Evolutionary conservation across 2,329 filamentous ascomycete species (phyloP).

Genomic region (Hymenoscyphus repandus): DNA sequence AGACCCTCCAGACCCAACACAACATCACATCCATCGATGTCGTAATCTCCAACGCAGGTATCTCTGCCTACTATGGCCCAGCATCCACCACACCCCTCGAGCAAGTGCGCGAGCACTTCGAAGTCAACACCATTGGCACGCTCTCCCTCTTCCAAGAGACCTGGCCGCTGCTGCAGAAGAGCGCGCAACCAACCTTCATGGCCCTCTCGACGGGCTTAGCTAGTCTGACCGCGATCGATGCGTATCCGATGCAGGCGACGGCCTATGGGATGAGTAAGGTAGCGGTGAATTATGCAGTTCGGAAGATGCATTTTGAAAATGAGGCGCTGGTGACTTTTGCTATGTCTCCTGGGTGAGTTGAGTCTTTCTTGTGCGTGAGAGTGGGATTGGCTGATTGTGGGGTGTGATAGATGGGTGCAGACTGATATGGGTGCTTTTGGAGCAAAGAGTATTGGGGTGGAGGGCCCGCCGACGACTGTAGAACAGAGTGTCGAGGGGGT

Average conservation of each 20-base stretch:
- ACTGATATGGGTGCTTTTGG: conserved; percentile 37
- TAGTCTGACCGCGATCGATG: conserved; percentile 17
- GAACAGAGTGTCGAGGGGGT: conserved; percentile 32
- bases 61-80: conserved; percentile 31
- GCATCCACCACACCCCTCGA: conserved; percentile 32
- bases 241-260: conserved; percentile 9
- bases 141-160: conserved; percentile 42
- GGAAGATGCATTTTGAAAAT: conserved; percentile 35
- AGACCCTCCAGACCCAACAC: conserved; percentile 27
- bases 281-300: conserved; percentile 30
- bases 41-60: conserved; percentile 48
- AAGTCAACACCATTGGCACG: conserved; percentile 39
- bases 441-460: conserved; percentile 26
- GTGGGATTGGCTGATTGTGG: not conserved
- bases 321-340: conserved; percentile 13
- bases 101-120: conserved; percentile 35
- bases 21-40: conserved; percentile 42
- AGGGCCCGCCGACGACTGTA: conserved; percentile 30
- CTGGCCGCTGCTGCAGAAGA: conserved; percentile 34
- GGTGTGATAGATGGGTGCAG: conserved; percentile 30
- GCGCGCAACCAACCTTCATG: conserved; percentile 32
- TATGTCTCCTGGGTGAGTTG: conserved; percentile 29
- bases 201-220: conserved; percentile 30
- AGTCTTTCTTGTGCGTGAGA: not conserved
- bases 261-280: conserved; percentile 41